Conservation (phyloP, 345 rosid species). For the Euphorbia peplus region DNA sequence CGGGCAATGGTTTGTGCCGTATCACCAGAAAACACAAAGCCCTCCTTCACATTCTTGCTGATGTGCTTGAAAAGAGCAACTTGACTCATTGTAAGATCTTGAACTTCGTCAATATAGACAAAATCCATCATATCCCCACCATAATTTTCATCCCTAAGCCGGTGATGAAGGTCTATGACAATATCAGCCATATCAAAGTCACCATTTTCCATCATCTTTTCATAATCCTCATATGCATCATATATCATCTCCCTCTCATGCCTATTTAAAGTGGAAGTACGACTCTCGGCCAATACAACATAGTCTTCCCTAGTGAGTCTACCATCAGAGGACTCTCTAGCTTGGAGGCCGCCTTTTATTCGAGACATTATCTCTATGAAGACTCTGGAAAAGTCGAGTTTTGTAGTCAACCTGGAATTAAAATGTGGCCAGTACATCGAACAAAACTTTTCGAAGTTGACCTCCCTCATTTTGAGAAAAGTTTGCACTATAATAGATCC, state of each 20-base stretch:
- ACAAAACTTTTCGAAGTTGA: constrained; percentile 42
- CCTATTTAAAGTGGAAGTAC: constrained; percentile 33
- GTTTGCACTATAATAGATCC: constrained; percentile 25
- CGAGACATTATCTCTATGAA: constrained; percentile 54
- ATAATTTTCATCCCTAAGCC: constrained; percentile 29
- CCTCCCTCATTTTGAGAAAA: constrained; percentile 42
- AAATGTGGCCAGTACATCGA: constrained; percentile 49
- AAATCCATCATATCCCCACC: constrained; percentile 39
- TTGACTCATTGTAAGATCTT: constrained; percentile 58
- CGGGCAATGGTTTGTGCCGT: constrained; percentile 39
- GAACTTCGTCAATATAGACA: constrained; percentile 62
- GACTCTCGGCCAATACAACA: constrained; percentile 33
- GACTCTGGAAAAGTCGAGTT: constrained; percentile 44
- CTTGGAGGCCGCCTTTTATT: constrained; percentile 45
- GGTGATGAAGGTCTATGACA: constrained; percentile 48
- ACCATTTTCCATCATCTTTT: constrained; percentile 33
- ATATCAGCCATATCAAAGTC: constrained; percentile 61
- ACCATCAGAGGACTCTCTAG: constrained; percentile 26
- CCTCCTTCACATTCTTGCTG: constrained; percentile 39
- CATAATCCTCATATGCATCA: constrained; percentile 42
- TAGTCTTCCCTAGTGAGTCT: constrained; percentile 36
- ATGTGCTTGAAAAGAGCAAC: constrained; percentile 43
- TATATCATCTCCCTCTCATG: constrained; percentile 33
- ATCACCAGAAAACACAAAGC: constrained; percentile 45
- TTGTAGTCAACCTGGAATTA: constrained; percentile 28